A percentile compares a stretch with the other conserved stretches of the same genome.
Evolutionary conservation across 768 basidiomycete species (phyloP).

Genomic region (Tulasnella sp.): DNA sequence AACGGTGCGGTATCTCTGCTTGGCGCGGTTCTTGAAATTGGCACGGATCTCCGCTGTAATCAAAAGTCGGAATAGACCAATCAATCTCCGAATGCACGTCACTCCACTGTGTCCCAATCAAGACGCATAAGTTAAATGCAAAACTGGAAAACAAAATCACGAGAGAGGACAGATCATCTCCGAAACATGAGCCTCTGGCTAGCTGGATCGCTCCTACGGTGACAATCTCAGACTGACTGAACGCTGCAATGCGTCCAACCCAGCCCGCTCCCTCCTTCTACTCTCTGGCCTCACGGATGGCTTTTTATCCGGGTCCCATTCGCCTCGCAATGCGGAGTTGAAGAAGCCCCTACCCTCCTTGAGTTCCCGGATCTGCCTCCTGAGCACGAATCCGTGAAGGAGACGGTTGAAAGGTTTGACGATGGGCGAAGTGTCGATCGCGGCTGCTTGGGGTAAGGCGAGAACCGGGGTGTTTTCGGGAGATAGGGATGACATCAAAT

Average conservation of each 20-base stretch:
- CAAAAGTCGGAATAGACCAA: background rate
- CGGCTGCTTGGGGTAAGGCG: background rate
- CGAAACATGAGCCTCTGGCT: background rate
- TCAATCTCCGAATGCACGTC: background rate
- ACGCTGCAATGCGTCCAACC: background rate
- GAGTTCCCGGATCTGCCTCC: background rate
- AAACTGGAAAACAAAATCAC: background rate
- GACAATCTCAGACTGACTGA: background rate
- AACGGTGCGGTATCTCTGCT: background rate
- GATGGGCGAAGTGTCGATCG: background rate
- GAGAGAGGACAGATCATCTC: background rate
- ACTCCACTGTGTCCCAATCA: background rate
- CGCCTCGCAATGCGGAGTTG: background rate
- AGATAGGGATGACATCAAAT: background rate
- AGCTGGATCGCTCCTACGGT: background rate
- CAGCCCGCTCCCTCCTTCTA: background rate
- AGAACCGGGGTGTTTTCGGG: background rate
- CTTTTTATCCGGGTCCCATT: background rate
- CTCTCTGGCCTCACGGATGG: background rate
- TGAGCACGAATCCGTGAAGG: background rate
- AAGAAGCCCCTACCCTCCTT: background rate
- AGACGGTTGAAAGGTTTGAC: background rate
- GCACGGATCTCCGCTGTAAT: background rate
- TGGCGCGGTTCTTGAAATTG: too few relatives aligned
- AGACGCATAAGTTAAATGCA: background rate